Evolutionary conservation across 176 grass and related monocot species (phyloP), one percentile per base, ranked within the genome.

Genomic region (Rhynchospora tenuis): DNA sequence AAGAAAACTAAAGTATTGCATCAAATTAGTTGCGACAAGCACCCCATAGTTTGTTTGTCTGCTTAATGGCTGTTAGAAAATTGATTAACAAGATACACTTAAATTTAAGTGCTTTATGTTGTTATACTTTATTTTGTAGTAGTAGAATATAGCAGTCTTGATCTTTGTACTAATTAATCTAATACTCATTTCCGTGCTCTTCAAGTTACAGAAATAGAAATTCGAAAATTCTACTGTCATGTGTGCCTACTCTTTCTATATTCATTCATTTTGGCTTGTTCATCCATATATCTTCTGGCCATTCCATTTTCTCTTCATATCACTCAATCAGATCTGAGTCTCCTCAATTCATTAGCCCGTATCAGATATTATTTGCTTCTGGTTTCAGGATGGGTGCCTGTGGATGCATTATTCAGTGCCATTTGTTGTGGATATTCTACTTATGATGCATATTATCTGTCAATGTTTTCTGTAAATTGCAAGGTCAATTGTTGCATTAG

Each of bases 121-220:
- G 33, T 38, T 73, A 27, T 27, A 73, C 70, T 27, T 52, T 19
- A 24, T 15, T 74, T 73, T 74, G 22, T 51, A 51, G 17, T 23
- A 26, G 26, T 50, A 24, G 22, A 74, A 74, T 50, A 20, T 51
- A 48, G 27, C 64, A 43, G 19, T 19, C 28, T 69, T 13, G 29
- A 69, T 17, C 13, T 47, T 50, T 73, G 10, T 74, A 51, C 7
- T 51, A 51, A 51, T 74, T 7, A 0, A 74, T 74, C 45, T 74
- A 27, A 50, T 51, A 7, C 20, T 51, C 51, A 7, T 11, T 51
- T 51, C 28, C 4, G 20, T 74, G 6, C 13, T 51, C 22, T 74
- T 51, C n/a, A 74, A 52, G 46, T 74, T 52, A 14, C n/a, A 73
- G 11, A 73, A 73, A 73, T 51, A 73, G 27, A 73, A 73, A 26